Percentiles rank a stretch among this genome's conserved stretches.
Evolutionary conservation across 1,139 yeast species (phyloP).

Genomic region (Yamadazyma triangularis): DNA sequence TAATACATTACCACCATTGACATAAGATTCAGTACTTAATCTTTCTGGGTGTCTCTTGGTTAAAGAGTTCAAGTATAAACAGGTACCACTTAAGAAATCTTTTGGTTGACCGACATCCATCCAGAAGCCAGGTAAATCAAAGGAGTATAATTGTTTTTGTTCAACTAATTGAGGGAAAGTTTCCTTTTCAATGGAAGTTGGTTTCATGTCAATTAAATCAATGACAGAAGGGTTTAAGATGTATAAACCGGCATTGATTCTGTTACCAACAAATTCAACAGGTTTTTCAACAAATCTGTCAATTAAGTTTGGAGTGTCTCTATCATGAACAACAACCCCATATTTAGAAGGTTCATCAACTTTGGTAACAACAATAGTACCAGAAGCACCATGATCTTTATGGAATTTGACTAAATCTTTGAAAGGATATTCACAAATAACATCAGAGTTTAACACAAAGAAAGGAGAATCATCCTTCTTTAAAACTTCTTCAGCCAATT

Average conservation of each 20-base stretch:
- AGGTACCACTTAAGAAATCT: conserved; percentile 97
- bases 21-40: conserved; percentile 64
- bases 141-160: conserved; percentile 84
- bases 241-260: conserved; percentile 96
- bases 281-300: conserved; percentile 99
- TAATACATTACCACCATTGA: conserved; percentile 85
- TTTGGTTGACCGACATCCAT: conserved; percentile 99
- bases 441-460: conserved; percentile 97
- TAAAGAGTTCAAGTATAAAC: conserved; percentile 83
- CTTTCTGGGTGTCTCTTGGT: conserved; percentile 73
- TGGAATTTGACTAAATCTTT: conserved; percentile 90
- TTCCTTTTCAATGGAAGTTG: conserved; percentile 99
- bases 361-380: conserved; percentile 98
- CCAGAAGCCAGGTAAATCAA: conserved; percentile 99
- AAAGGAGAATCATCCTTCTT: conserved; percentile 95
- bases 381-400: conserved; percentile 92
- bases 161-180: conserved; percentile 96
- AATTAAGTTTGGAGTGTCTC: conserved; percentile 86
- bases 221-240: conserved; percentile 95
- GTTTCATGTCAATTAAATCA: conserved; percentile 94
- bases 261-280: conserved; percentile 96
- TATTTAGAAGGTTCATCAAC: conserved; percentile 99
- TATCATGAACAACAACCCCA: conserved; percentile 98
- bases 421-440: conserved; percentile 98
- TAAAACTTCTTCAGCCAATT: conserved; percentile 91